Base-by-base conservation (phyloP, 2,329 filamentous ascomycete genomes). In the Verruconis gallopava region DNA sequence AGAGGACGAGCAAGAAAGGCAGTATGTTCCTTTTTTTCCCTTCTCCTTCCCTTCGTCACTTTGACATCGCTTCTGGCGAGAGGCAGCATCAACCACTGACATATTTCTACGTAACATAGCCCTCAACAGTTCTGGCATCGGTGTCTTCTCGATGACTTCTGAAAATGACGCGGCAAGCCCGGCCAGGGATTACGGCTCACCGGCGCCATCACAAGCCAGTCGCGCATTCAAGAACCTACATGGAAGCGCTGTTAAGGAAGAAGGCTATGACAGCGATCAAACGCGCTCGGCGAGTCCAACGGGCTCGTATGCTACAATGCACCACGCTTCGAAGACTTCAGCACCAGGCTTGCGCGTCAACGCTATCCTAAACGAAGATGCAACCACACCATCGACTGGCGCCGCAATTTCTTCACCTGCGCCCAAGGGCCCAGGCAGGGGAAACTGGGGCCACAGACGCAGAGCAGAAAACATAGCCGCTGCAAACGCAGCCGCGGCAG, bases 1-100 rank as follows among this genome's bases (percentile, higher is more conserved):
- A 69, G 54, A 59, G 66, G 6, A 65, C 64, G 1, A 59, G 63
- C 44, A 69, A 68, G 50, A 68, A 67, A 47, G 64, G 64, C 9
- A 14, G n/a, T 28, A 12, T 14, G 19, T 28, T 21, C 12, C 5
- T 6, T 28, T 39, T 15, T 14, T 38, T 14, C 37, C 20, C 17
- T 38, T 38, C n/a, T 9, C 19, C 30, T 17, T 6, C 15, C 9
- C 33, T 36, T 36, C 15, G 33, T 9, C 33, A 36, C 6, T 19
- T 14, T 28, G 48, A 44, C 20, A 47, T 42, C 19, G 43, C 19
- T 21, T 46, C 18, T 22, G 6, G 30, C 21, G 9, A 5, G 11
- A 9, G 5, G 9, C 11, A 30, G 15, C 4, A 15, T 21, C 13
- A 20, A 5, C 3, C 2, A 14, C 9, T 14, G 3, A 4, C 17